Evolutionary conservation across 129 eudicot species (phyloP).

Genomic region (Dittrichia graveolens): DNA sequence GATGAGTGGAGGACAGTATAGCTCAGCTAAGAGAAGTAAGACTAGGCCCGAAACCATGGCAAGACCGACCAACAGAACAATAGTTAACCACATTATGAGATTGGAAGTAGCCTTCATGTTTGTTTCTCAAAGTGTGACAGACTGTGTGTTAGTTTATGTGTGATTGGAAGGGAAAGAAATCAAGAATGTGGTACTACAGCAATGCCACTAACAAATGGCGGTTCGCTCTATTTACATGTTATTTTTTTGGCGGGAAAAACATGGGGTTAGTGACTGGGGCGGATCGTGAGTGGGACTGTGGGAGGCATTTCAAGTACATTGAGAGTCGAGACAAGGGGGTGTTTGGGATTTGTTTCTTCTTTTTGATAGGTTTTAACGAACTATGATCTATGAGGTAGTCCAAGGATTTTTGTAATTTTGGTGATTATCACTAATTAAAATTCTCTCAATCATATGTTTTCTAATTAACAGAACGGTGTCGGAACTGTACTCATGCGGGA

Average conservation of each 20-base stretch:
- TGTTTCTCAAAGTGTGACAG: neutral
- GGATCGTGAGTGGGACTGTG: neutral
- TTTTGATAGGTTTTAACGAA: too few relatives aligned
- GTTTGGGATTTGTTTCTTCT: too few relatives aligned
- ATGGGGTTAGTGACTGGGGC: slow-evolving; percentile 4
- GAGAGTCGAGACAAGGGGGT: neutral
- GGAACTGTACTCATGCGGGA: too few relatives aligned
- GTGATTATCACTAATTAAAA: too few relatives aligned
- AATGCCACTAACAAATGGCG: slow-evolving; percentile 32
- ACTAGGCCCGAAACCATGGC: slow-evolving; percentile 61
- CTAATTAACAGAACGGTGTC: too few relatives aligned
- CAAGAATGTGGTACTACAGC: slow-evolving; percentile 21
- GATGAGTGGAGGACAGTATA: slow-evolving; percentile 62
- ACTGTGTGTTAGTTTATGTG: too few relatives aligned
- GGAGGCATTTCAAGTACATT: slow-evolving; percentile 11
- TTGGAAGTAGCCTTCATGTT: slow-evolving; percentile 59
- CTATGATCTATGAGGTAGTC: too few relatives aligned
- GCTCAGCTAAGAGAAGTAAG: slow-evolving; percentile 67
- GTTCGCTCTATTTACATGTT: neutral
- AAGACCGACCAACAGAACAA: slow-evolving; percentile 52
- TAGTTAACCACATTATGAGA: slow-evolving; percentile 64
- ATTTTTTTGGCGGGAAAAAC: slow-evolving; percentile 48
- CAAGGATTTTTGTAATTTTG: too few relatives aligned
- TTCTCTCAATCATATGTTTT: too few relatives aligned
- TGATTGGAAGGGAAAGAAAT: slow-evolving; percentile 25